Evolutionary conservation across 106 monocot genomes (phyloP).

Genomic region (Allium sativum): DNA sequence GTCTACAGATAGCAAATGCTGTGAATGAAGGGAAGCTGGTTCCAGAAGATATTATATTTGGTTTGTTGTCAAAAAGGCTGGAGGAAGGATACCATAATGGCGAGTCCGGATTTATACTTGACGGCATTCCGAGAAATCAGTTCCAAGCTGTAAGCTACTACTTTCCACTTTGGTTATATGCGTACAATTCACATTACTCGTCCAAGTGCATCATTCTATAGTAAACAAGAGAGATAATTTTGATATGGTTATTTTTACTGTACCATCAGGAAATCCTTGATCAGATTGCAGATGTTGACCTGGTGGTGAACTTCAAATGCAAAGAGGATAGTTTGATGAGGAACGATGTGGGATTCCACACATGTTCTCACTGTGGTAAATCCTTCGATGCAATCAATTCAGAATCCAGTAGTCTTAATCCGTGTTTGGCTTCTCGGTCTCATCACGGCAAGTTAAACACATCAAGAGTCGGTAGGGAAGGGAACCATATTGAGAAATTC

Average conservation of each 20-base stretch:
- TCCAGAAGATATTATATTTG: conserved; percentile 87
- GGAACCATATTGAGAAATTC: conserved; percentile 32
- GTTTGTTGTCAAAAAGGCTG: conserved; percentile 63
- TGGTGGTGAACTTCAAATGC: conserved; percentile 88
- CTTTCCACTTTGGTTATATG: too few species aligned
- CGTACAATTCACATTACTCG: too few species aligned
- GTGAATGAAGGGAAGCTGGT: conserved; percentile 86
- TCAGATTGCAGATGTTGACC: conserved; percentile 72
- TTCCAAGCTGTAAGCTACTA: conserved; percentile 68
- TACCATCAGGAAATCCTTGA: conserved; percentile 74
- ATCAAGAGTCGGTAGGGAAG: conserved; percentile 23
- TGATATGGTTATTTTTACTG: too few species aligned
- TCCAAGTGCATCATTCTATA: too few species aligned
- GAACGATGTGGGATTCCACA: conserved; percentile 32
- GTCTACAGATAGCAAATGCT: conserved; percentile 67
- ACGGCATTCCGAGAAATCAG: conserved; percentile 74
- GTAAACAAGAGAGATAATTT: too few species aligned
- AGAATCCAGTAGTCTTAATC: conserved; percentile 36
- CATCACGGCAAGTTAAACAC: conserved; percentile 28
- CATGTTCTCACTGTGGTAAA: conserved; percentile 61
- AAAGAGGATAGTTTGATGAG: conserved; percentile 56
- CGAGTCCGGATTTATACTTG: conserved; percentile 91
- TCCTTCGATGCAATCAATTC: conserved; percentile 28
- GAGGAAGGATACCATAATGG: conserved; percentile 69
- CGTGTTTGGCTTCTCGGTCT: conserved; percentile 33